Evolutionary conservation across 2,329 filamentous ascomycete genomes (phyloP).

Genomic region (Neurospora crassa): DNA sequence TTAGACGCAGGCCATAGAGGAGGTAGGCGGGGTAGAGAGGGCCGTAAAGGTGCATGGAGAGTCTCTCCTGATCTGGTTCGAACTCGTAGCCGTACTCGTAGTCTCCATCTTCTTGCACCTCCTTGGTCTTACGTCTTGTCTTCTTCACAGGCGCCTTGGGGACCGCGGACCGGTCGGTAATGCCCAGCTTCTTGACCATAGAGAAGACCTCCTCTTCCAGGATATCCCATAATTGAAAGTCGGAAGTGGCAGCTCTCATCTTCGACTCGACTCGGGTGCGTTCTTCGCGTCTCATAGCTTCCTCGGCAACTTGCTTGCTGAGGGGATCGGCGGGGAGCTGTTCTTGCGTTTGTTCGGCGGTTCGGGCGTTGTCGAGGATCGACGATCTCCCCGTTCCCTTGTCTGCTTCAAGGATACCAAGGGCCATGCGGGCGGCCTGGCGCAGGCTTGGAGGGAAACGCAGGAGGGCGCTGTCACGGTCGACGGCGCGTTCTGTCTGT

Average conservation of each 20-base stretch:
- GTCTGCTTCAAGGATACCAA: slow-evolving; percentile 25
- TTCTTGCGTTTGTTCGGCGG: slow-evolving; percentile 19
- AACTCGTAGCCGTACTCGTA: background rate
- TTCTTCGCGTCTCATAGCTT: slow-evolving; percentile 34
- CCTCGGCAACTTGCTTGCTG: slow-evolving; percentile 27
- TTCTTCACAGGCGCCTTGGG: slow-evolving; percentile 7
- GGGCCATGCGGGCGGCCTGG: slow-evolving; percentile 27
- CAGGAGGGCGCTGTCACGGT: slow-evolving; percentile 27
- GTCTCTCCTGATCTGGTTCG: slow-evolving; percentile 17
- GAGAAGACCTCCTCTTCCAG: slow-evolving; percentile 59
- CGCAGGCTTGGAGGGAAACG: slow-evolving; percentile 32
- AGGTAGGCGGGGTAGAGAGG: slow-evolving; percentile 56
- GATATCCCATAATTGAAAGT: slow-evolving; percentile 56
- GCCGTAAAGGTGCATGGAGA: slow-evolving; percentile 48
- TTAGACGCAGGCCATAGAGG: slow-evolving; percentile 42
- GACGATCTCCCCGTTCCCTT: background rate
- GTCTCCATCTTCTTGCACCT: slow-evolving; percentile 5
- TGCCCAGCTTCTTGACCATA: slow-evolving; percentile 44
- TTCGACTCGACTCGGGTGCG: slow-evolving; percentile 40
- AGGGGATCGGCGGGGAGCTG: slow-evolving; percentile 13
- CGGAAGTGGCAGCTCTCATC: slow-evolving; percentile 47
- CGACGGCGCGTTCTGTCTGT: slow-evolving; percentile 16
- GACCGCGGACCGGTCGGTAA: slow-evolving; percentile 25
- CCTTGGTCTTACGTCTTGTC: background rate
- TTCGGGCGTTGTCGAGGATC: background rate